phyloP scores from a whole-genome alignment of 192 early-diverging fungal species.

The Mortierella hygrophila region DNA sequence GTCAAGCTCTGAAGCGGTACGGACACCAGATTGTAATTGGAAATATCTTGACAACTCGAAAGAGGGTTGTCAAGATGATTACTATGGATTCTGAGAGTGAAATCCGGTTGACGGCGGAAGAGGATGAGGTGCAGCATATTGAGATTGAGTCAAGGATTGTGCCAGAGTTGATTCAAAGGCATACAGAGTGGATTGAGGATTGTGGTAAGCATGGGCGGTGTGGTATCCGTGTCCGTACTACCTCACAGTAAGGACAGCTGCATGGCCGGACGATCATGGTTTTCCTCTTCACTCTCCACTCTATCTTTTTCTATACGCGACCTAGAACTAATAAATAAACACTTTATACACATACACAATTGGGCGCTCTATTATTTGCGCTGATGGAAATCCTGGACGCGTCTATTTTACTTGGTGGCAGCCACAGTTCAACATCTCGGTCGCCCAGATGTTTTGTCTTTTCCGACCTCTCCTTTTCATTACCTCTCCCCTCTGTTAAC shows the following conservation, averaged over 20 bases:
- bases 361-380: no score
- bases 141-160: slow-evolving; percentile 88
- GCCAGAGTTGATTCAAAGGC: slow-evolving; percentile 73
- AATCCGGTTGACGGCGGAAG: slow-evolving; percentile 65
- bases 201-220: slow-evolving; percentile 39
- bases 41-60: slow-evolving; percentile 92
- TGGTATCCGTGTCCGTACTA: slow-evolving; percentile 15
- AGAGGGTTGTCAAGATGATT: slow-evolving; percentile 82
- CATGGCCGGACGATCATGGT: background rate
- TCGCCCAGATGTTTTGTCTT: no score
- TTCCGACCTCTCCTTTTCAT: no score
- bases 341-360: no score
- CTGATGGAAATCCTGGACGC: no score
- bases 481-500: no score
- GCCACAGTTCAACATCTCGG: no score
- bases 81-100: slow-evolving; percentile 60
- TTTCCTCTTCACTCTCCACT: background rate
- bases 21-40: slow-evolving; percentile 98
- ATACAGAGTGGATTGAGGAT: slow-evolving; percentile 75
- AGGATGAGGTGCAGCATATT: slow-evolving; percentile 68
- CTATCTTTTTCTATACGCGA: background rate
- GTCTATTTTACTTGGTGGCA: no score
- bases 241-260: background rate
- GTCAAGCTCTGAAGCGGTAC: slow-evolving; percentile 83
- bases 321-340: no score